These are phyloP conservation scores for Mucor irregularis DNA, from an alignment of 371 early-diverging fungal species.

Conservation along the genomic window DNA sequence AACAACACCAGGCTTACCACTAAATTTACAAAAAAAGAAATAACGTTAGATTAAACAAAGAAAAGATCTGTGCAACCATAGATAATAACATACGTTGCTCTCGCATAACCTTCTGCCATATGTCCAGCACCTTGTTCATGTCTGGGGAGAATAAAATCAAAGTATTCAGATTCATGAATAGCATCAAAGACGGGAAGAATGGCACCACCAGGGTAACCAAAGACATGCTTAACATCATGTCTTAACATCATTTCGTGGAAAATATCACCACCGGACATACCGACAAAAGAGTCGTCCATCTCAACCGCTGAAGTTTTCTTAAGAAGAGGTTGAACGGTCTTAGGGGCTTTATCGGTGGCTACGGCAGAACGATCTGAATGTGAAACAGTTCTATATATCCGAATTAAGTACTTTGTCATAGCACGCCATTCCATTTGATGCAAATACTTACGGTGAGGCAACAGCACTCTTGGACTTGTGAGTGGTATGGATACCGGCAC, in stretches of 20 bases:
- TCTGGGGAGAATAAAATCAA: conserved; percentile 92
- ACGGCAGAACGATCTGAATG: conserved; percentile 22
- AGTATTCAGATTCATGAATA: conserved; percentile 92
- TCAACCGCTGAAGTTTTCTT: conserved; percentile 19
- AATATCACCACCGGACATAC: conserved; percentile 97
- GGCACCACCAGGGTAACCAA: conserved; percentile 98
- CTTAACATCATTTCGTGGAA: conserved; percentile 98
- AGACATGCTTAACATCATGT: conserved; percentile 89
- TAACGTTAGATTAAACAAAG: not conserved
- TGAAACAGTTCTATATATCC: conserved; percentile 13
- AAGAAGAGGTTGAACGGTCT: conserved; percentile 28
- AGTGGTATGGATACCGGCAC: conserved; percentile 22
- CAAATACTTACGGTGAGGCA: conserved; percentile 21
- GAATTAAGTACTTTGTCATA: not conserved
- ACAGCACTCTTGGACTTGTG: conserved; percentile 23
- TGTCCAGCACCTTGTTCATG: conserved; percentile 99
- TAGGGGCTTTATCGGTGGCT: conserved; percentile 14
- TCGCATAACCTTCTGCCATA: conserved; percentile 97
- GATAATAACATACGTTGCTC: conserved; percentile 68
- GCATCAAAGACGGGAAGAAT: conserved; percentile 97
- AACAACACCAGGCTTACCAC: conserved; percentile 93
- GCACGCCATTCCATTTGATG: not conserved
- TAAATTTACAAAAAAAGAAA: conserved; percentile 23
- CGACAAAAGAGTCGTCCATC: conserved; percentile 81
- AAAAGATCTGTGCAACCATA: not conserved